Evolutionary conservation across 306 rosid species (phyloP).

Genomic region (Quillaja saponaria): DNA sequence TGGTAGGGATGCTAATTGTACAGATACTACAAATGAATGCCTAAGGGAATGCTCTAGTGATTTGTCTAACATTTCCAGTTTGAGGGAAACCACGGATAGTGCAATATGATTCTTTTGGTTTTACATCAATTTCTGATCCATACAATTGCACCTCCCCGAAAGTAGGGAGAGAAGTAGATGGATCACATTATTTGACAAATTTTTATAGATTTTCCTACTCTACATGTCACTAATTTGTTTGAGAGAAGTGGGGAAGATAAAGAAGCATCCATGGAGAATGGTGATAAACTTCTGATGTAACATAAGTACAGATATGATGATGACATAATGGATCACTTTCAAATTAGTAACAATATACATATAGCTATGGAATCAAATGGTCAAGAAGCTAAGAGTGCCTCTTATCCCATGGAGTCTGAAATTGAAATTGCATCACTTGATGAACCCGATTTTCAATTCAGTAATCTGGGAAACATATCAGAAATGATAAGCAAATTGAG

Average conservation of each 20-base stretch:
- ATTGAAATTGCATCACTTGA: slow-evolving; percentile 51
- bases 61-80: slow-evolving; percentile 51
- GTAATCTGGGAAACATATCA: slow-evolving; percentile 39
- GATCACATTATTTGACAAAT: slow-evolving; percentile 46
- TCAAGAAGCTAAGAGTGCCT: slow-evolving; percentile 43
- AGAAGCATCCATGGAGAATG: slow-evolving; percentile 36
- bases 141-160: slow-evolving; percentile 47
- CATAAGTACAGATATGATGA: slow-evolving; percentile 50
- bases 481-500: slow-evolving; percentile 53
- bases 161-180: slow-evolving; percentile 51
- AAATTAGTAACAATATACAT: slow-evolving; percentile 67
- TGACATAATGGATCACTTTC: slow-evolving; percentile 71
- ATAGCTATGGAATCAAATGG: slow-evolving; percentile 64
- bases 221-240: slow-evolving; percentile 64
- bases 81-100: slow-evolving; percentile 58
- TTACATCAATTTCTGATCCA: slow-evolving; percentile 40
- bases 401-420: slow-evolving; percentile 48
- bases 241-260: slow-evolving; percentile 48
- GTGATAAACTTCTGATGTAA: slow-evolving; percentile 36
- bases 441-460: slow-evolving; percentile 40
- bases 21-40: slow-evolving; percentile 42
- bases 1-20: slow-evolving; percentile 50
- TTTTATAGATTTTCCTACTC: slow-evolving; percentile 73
- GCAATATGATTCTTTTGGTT: slow-evolving; percentile 46
- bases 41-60: slow-evolving; percentile 56